Percentiles rank a stretch among this genome's conserved stretches.
These are phyloP conservation scores for Xylaria sp. DNA, from an alignment of 2,329 filamentous ascomycete species.

Conservation along the genomic window DNA sequence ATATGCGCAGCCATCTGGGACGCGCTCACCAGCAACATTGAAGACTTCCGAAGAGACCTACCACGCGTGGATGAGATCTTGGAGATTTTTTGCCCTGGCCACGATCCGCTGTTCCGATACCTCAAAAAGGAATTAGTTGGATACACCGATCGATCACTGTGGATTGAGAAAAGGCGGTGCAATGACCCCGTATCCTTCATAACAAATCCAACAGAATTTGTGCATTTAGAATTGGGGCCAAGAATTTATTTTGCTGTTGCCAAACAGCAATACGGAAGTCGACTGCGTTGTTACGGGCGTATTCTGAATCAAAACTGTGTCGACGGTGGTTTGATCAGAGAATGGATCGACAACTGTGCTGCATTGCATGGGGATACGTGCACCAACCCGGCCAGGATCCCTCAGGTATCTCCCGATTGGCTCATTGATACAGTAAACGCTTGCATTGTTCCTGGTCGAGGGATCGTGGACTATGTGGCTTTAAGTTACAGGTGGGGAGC, in stretches of 20 bases:
- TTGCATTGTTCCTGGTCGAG: neutral
- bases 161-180: neutral
- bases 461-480: neutral
- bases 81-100: neutral
- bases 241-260: neutral
- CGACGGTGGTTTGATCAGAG: neutral
- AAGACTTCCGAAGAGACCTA: neutral
- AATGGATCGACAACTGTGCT: neutral
- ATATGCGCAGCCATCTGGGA: neutral
- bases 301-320: slow-evolving; percentile 2
- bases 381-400: neutral
- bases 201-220: too few relatives aligned
- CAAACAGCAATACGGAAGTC: neutral
- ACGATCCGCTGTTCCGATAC: neutral
- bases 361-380: neutral
- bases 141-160: neutral
- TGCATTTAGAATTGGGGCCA: too few relatives aligned
- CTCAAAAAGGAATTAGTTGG: neutral
- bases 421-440: neutral
- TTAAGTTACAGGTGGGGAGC: slow-evolving; percentile 14
- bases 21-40: neutral
- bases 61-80: neutral
- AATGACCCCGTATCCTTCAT: neutral
- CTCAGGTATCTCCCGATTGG: neutral
- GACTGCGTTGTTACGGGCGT: neutral